Base-by-base conservation (phyloP, 352 stramenopile species). In the Phytopythium kandeliae region DNA sequence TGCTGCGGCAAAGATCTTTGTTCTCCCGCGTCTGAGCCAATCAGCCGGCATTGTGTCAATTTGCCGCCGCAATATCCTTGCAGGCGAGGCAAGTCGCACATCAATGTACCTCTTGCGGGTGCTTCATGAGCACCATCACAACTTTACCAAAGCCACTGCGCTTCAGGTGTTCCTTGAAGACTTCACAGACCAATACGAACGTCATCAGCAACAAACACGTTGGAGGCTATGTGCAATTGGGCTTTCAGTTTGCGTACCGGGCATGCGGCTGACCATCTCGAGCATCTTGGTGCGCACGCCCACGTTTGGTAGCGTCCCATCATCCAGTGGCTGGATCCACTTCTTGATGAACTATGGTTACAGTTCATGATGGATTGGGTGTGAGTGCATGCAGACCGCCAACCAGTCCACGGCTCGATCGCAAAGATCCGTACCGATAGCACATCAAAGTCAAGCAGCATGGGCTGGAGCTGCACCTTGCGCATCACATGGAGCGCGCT, bases 121-220 rank as follows among this genome's bases (percentile, higher is more conserved):
- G 82, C 59, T 95, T 95, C 85, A 86, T 92, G 41, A 95, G 60
- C 34, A 86, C 28, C 85, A 95, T 95, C 21, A 95, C 69, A 22
- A 92, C 78, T 65, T 95, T 95, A 36, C 85, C 85, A 46, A 95
- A 85, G n/a, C 82, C 82, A 51, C 82, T 93, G 31, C 85, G 78
- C 79, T 95, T 95, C 54, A 95, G 51, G 43, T 95, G 85, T 44
- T 95, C 85, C 64, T 95, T 95, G 62, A 88, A 89, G 12, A 95
- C 80, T 88, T n/a, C 12, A 57, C 2, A 41, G 41, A n/a, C n/a
- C 22, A 33, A 60, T 35, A 0, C 34, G 10, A 33, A 10, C 15
- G 2, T 4, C 6, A 11, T 26, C 21, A 50, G 17, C 9, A n/a
- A 35, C 4, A 30, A 28, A 33, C 1, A 4, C 5, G 8, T 25